These are phyloP conservation scores for Dittrichia graveolens DNA, from an alignment of 129 eudicot genomes.

Conservation along the genomic window DNA sequence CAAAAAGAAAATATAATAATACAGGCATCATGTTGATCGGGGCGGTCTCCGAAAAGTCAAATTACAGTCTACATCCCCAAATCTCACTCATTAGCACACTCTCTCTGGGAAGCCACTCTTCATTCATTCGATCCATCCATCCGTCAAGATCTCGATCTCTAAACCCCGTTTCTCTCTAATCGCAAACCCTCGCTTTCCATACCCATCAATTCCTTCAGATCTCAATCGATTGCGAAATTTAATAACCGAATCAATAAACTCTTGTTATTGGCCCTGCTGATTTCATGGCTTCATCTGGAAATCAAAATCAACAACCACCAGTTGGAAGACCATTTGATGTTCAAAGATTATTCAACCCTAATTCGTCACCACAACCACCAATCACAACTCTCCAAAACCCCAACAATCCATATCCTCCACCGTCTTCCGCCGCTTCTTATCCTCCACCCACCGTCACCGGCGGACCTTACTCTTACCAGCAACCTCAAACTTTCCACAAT, in stretches of 20 bases:
- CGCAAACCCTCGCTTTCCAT: neutral
- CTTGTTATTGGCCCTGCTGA: neutral
- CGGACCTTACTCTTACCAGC: conserved; percentile 50
- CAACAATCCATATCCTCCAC: conserved; percentile 35
- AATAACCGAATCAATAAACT: neutral
- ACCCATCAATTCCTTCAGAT: conserved; percentile 13
- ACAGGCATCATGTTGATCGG: conserved; percentile 21
- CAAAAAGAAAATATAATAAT: neutral
- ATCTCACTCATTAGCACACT: conserved; percentile 19
- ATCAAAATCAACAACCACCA: conserved; percentile 41
- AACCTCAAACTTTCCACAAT: conserved; percentile 47
- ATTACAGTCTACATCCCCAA: conserved; percentile 22
- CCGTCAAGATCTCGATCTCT: conserved; percentile 14
- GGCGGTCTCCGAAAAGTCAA: conserved; percentile 33
- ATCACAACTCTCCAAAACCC: conserved; percentile 45
- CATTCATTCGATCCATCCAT: neutral
- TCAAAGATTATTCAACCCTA: conserved; percentile 60
- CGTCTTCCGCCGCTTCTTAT: conserved; percentile 44
- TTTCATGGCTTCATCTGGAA: conserved; percentile 41
- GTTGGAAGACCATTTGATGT: conserved; percentile 56
- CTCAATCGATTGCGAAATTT: conserved; percentile 1
- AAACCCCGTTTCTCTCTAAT: neutral
- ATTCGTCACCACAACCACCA: conserved; percentile 36
- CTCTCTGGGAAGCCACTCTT: neutral
- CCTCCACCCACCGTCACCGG: conserved; percentile 57